Base-by-base conservation (phyloP, 257 asterid species). In the Nicotiana obtusifolia region DNA sequence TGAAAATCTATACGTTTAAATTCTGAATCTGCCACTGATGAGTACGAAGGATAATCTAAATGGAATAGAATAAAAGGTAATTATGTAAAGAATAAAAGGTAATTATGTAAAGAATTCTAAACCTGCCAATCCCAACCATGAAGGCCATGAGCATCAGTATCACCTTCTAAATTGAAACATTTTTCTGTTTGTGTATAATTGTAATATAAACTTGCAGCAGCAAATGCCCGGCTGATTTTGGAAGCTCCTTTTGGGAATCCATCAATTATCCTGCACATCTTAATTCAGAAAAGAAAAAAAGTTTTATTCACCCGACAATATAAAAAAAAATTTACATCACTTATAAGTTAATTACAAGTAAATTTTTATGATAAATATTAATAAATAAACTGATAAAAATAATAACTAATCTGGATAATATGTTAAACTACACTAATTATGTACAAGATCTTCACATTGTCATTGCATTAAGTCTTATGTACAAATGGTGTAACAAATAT, bases 41-140 rank as follows among this genome's bases (percentile, higher is more conserved):
- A 9, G 0, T 5, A 0, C 24, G 0, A 0, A 37, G 2, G 1
- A 44, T 73, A 47, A 49, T 57, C 10, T 19, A 57, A 57, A 7
- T 57, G 64, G 64, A 57, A 57, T 7, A 57, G 4, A 19, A 4
- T 77, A 17, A 17, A 17, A 59, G 15, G 16, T 33, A 17, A 2
- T 10, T 5, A 22, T 17, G 71, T 20, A 14, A 81, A 53, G 66
- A n/a, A 71, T 52, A 17, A 17, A 17, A 59, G 15, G 16, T 33
- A 17, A 2, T 10, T 5, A 22, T 17, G 71, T 20, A 14, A 81
- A 53, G 66, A n/a, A 71, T 52, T 22, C 5, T 5, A 14, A 77
- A 93, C 97, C 97, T 93, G 97, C 97, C 97, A 91, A 81, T 88
- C 76, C 97, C 97, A 93, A 60, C 95, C 95, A 79, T 57, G 82